A percentile compares a stretch with the other conserved stretches of the same genome.
Conservation (phyloP, 805 yeast species). For the Debaryomyces hansenii region DNA sequence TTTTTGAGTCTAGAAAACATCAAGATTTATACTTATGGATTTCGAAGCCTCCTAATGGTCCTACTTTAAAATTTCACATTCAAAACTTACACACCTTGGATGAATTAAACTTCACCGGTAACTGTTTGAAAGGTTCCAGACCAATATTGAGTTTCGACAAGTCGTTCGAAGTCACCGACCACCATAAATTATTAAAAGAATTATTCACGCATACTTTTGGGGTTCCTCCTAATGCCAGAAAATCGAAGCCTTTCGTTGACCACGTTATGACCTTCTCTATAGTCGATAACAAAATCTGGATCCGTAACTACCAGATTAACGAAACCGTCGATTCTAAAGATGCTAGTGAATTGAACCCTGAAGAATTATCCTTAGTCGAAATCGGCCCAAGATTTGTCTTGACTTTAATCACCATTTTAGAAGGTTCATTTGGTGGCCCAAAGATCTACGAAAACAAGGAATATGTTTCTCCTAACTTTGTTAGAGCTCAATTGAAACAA, state of each 20-base stretch:
- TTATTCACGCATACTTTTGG: conserved; percentile 59
- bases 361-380: conserved; percentile 80
- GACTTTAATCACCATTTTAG: conserved; percentile 86
- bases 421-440: conserved; percentile 98
- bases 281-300: conserved; percentile 93
- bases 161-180: conserved; percentile 64
- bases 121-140: conserved; percentile 92
- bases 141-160: conserved; percentile 89
- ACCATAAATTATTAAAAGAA: conserved; percentile 76
- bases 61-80: conserved; percentile 88
- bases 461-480: conserved; percentile 93
- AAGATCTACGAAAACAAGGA: conserved; percentile 96
- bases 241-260: conserved; percentile 90
- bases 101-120: conserved; percentile 94
- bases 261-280: conserved; percentile 92
- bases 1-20: conserved; percentile 95
- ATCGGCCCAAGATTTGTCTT: conserved; percentile 96
- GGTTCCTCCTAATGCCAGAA: conserved; percentile 92
- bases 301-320: conserved; percentile 88
- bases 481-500: conserved; percentile 83
- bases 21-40: conserved; percentile 93
- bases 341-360: conserved; percentile 45
- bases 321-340: conserved; percentile 64
- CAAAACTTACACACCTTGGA: conserved; percentile 96
- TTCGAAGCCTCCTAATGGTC: conserved; percentile 97